Base-by-base conservation (phyloP, 129 eudicot genomes). In the carrot (Daucus carota) region DNA sequence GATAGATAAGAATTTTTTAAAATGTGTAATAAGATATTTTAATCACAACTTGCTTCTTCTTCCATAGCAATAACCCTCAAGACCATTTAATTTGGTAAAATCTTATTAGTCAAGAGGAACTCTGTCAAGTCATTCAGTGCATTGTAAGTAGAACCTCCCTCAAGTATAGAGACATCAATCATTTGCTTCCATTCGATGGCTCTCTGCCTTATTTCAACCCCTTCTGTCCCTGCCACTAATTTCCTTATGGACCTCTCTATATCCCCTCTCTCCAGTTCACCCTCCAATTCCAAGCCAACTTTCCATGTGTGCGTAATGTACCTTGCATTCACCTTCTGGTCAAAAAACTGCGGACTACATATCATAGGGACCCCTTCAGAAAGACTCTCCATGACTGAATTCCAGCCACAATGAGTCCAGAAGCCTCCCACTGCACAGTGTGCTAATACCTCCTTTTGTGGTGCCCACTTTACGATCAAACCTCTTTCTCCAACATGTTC, bases 351-450 rank as follows among this genome's bases (percentile, higher is more conserved):
- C 1, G 78, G 77, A 38, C 13, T 34, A 28, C 73, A 60, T 48
- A 81, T 59, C 81, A 77, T 60, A 10, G 81, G 81, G 31, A 77
- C 81, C 33, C 78, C 81, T 57, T 33, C 81, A 45, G 54, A 77
- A 33, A 76, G 73, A 36, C 81, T 81, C 36, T 81, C 81, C 26
- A 81, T 16, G 26, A 75, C 76, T 52, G 85, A 81, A 43, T 81
- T 81, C 81, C 78, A 77, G 14, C 85, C 85, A 24, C 81, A 62
- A 22, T 81, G 85, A 40, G 60, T 81, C 78, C 71, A 73, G 38
- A 81, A 81, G 6, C 78, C 78, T 44, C 75, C 81, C 14, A 73
- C 73, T 8, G 81, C 57, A 13, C 32, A 12, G 52, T 77, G 81
- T 16, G 79, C 75, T 41, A 81, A 42, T 14, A 77, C 85, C 40